phyloP scores from a whole-genome alignment of 2,329 filamentous ascomycete genomes.

The Botrytis pseudocinerea region DNA sequence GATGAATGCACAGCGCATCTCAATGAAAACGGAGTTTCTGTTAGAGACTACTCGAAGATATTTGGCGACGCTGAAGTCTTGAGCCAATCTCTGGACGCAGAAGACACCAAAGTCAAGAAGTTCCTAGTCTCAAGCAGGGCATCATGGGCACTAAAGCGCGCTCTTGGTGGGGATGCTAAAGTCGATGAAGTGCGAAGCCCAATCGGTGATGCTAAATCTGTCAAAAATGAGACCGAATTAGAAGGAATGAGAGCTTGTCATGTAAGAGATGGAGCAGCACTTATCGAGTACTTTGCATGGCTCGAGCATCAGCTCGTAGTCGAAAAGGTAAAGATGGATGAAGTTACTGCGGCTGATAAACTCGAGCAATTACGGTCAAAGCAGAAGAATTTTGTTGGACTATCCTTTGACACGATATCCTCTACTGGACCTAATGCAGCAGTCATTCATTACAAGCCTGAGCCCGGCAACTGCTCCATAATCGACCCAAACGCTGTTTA shows the following conservation, averaged over 20 bases:
- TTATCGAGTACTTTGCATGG: constrained; percentile 95
- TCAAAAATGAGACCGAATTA: constrained; percentile 89
- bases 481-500: constrained; percentile 88
- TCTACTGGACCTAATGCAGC: constrained; percentile 83
- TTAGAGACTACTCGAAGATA: constrained; percentile 81
- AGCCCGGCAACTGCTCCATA: constrained; percentile 74
- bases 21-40: constrained; percentile 63
- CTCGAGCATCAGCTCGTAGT: constrained; percentile 82
- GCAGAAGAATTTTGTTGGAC: constrained; percentile 75
- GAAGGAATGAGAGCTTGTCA: constrained; percentile 94
- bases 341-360: constrained; percentile 90
- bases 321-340: constrained; percentile 74
- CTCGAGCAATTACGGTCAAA: constrained; percentile 72
- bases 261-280: constrained; percentile 85
- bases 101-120: constrained; percentile 51
- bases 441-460: constrained; percentile 93
- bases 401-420: constrained; percentile 95
- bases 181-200: constrained; percentile 88
- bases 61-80: constrained; percentile 75
- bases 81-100: constrained; percentile 47
- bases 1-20: constrained; percentile 70
- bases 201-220: constrained; percentile 84
- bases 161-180: constrained; percentile 79
- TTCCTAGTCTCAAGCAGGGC: constrained; percentile 85
- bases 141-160: constrained; percentile 88